Percentiles rank a stretch among this genome's conserved stretches.
phyloP scores from a whole-genome alignment of 75 land plant genomes.

The Selaginella tamariscina region DNA sequence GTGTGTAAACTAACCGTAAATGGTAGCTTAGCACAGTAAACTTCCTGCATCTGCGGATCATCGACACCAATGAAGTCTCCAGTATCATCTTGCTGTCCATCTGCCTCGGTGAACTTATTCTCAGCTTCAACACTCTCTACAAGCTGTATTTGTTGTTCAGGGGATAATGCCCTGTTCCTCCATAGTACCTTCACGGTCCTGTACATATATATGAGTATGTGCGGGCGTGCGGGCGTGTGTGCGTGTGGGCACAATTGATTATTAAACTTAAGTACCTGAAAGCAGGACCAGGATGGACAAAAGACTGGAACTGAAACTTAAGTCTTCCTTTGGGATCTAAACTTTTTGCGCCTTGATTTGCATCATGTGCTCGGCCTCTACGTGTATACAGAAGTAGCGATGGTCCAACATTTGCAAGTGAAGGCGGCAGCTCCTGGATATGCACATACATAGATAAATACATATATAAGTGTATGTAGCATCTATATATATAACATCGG shows the following conservation, averaged over 20 bases:
- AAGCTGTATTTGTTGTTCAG: slow-evolving; percentile 42
- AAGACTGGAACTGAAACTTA: slow-evolving; percentile 74
- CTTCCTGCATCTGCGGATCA: slow-evolving; percentile 42
- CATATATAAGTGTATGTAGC: too few relatives aligned
- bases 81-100: slow-evolving; percentile 24
- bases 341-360: slow-evolving; percentile 55
- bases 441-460: too few relatives aligned
- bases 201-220: too few relatives aligned
- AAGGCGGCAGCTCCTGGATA: slow-evolving; percentile 47
- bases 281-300: slow-evolving; percentile 58
- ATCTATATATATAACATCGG: too few relatives aligned
- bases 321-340: slow-evolving; percentile 56
- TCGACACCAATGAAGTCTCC: slow-evolving; percentile 36
- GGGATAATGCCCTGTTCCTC: slow-evolving; percentile 39
- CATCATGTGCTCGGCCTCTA: slow-evolving; percentile 65
- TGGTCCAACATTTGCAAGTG: slow-evolving; percentile 60
- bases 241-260: too few relatives aligned
- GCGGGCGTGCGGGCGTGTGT: too few relatives aligned
- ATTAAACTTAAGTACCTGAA: slow-evolving; percentile 38
- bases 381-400: slow-evolving; percentile 46
- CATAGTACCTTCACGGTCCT: slow-evolving; percentile 72
- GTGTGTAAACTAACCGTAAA: slow-evolving; percentile 25
- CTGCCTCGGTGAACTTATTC: slow-evolving; percentile 21
- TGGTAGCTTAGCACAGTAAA: slow-evolving; percentile 35
- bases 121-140: slow-evolving; percentile 31